Evolutionary conservation across 2,329 filamentous ascomycete genomes (phyloP).

Genomic region (Calonectria henricotiae): DNA sequence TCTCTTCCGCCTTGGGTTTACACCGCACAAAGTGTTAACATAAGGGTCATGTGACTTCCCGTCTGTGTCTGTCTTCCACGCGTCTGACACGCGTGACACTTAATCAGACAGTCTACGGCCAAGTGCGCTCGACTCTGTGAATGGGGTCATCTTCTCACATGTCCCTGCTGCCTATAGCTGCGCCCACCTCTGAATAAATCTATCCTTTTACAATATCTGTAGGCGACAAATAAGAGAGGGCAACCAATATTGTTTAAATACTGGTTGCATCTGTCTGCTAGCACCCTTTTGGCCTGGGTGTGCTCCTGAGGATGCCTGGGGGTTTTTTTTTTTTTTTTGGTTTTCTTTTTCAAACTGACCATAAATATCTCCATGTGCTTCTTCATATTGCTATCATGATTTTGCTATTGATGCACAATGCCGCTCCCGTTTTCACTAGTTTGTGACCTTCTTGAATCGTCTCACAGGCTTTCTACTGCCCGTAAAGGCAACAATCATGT

Average conservation of each 20-base stretch:
- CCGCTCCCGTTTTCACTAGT: conserved; percentile 79
- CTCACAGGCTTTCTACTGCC: conserved; percentile 67
- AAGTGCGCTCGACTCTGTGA: not conserved
- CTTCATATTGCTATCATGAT: conserved; percentile 27
- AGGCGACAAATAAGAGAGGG: not conserved
- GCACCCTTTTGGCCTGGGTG: too few species aligned
- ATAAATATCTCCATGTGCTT: too few species aligned
- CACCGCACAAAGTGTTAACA: not conserved
- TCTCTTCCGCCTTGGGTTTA: not conserved
- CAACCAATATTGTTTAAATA: too few species aligned
- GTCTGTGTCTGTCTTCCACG: conserved; percentile 38
- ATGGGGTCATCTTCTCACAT: conserved; percentile 33
- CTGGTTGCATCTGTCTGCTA: too few species aligned
- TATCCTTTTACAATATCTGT: conserved; percentile 2
- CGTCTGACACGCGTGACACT: conserved; percentile 27
- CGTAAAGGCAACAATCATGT: conserved; percentile 56
- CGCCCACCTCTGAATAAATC: conserved; percentile 5
- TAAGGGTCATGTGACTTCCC: conserved; percentile 55
- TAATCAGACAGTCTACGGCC: conserved; percentile 15
- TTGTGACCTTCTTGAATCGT: conserved; percentile 81
- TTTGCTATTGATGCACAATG: conserved; percentile 62
- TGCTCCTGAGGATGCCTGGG: too few species aligned
- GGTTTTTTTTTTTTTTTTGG: too few species aligned
- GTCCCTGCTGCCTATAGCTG: conserved; percentile 38
- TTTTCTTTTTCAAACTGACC: too few species aligned